Percentiles rank a stretch among this genome's conserved stretches.
Conservation (phyloP, 2,329 filamentous ascomycete genomes). For the Cordyceps fumosorosea region DNA sequence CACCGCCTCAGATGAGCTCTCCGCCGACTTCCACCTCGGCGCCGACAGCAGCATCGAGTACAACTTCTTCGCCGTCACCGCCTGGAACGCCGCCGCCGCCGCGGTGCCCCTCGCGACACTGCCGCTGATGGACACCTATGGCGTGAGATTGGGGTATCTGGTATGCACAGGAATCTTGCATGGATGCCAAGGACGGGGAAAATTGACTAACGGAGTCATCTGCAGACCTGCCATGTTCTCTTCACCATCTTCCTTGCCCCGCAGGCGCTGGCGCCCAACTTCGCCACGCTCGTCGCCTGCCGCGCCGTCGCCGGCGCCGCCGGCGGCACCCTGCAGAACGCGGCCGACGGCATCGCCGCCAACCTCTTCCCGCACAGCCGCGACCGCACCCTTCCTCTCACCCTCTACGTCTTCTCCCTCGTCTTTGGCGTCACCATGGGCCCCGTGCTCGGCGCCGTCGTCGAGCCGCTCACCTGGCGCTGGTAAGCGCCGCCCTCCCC, state of each 20-base stretch:
- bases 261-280: conserved; percentile 12
- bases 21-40: conserved; percentile 8
- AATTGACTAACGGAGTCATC: not conserved
- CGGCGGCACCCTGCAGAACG: conserved; percentile 14
- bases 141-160: conserved; percentile 12
- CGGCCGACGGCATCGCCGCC: conserved; percentile 15
- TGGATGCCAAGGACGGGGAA: not conserved
- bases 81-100: conserved; percentile 14
- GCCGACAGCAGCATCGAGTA: not conserved
- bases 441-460: conserved; percentile 13
- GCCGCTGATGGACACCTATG: conserved; percentile 16
- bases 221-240: conserved; percentile 5
- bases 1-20: conserved; percentile 8
- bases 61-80: conserved; percentile 14
- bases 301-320: conserved; percentile 12
- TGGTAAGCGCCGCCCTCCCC: not conserved
- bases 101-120: conserved; percentile 11
- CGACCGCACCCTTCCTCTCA: conserved; percentile 13
- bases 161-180: not conserved
- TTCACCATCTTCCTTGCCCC: conserved; percentile 13
- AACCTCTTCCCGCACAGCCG: conserved; percentile 11
- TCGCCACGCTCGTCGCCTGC: conserved; percentile 17
- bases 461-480: conserved; percentile 13
- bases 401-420: conserved; percentile 12
- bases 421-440: conserved; percentile 15